Conservation (phyloP, 2,329 filamentous ascomycete species). For the Cryphonectria parasitica region DNA sequence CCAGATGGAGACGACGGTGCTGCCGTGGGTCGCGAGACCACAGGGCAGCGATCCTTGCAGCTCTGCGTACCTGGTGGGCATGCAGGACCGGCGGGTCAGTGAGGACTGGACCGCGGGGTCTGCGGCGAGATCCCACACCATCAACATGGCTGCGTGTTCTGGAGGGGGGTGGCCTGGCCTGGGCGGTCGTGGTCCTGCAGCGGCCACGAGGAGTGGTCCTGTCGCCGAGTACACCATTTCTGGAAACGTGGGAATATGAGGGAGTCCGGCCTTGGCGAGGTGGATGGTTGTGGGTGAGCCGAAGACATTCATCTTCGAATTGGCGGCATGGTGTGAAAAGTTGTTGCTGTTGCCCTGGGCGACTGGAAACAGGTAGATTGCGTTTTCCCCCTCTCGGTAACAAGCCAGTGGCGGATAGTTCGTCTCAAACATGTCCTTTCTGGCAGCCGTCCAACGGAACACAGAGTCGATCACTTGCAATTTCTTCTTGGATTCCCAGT, state of each 20-base stretch:
- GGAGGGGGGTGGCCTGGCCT: conserved; percentile 44
- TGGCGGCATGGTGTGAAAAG: neutral
- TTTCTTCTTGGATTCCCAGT: conserved; percentile 44
- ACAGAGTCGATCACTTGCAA: conserved; percentile 44
- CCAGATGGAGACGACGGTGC: conserved; percentile 45
- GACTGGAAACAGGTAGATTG: conserved; percentile 41
- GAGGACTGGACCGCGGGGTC: conserved; percentile 24
- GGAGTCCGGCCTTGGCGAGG: conserved; percentile 40
- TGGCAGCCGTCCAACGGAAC: conserved; percentile 44
- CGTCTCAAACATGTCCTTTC: conserved; percentile 41
- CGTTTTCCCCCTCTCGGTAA: conserved; percentile 39
- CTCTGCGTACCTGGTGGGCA: conserved; percentile 43
- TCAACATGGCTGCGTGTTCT: conserved; percentile 43
- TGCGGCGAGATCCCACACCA: conserved; percentile 43
- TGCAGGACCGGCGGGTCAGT: conserved; percentile 40
- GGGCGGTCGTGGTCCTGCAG: conserved; percentile 44
- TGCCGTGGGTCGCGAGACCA: conserved; percentile 42
- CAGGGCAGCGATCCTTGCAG: conserved; percentile 45
- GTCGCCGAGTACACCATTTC: conserved; percentile 46
- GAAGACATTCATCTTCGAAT: conserved; percentile 41
- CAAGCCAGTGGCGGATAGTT: conserved; percentile 41
- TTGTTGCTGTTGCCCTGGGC: conserved; percentile 30
- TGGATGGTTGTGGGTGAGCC: conserved; percentile 41
- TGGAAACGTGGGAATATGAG: conserved; percentile 44
- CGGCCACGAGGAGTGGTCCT: conserved; percentile 43